A percentile compares a stretch with the other conserved stretches of the same genome.
phyloP scores from a whole-genome alignment of 257 asterid genomes.

The Hygrophila difformis region DNA sequence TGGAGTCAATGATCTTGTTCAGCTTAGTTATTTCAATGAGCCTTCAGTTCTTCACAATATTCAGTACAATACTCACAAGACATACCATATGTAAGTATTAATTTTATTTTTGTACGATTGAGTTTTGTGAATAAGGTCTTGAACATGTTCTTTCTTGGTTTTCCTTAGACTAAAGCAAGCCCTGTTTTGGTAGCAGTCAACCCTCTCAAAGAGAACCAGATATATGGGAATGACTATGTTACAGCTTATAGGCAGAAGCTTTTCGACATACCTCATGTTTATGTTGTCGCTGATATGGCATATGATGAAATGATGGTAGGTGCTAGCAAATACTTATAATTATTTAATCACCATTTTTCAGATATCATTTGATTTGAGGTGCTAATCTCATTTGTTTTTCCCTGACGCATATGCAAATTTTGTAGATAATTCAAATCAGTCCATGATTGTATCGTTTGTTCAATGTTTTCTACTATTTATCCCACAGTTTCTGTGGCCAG shows the following conservation, averaged over 20 bases:
- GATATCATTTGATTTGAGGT: slow-evolving; percentile 10
- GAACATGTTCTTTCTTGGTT: slow-evolving; percentile 17
- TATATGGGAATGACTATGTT: slow-evolving; percentile 52
- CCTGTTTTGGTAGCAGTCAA: slow-evolving; percentile 78
- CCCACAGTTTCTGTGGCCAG: slow-evolving; percentile 14
- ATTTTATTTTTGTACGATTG: not conserved
- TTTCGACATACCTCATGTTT: slow-evolving; percentile 83
- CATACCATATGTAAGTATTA: slow-evolving; percentile 58
- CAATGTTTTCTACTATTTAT: slow-evolving; percentile 6
- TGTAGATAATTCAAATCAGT: slow-evolving; percentile 79
- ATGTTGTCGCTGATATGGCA: slow-evolving; percentile 66
- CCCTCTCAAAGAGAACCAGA: slow-evolving; percentile 72
- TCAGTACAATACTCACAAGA: slow-evolving; percentile 50
- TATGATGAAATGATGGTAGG: slow-evolving; percentile 79
- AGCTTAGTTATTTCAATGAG: slow-evolving; percentile 82
- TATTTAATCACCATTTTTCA: slow-evolving; percentile 1
- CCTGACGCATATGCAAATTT: slow-evolving; percentile 19
- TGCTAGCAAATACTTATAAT: slow-evolving; percentile 19
- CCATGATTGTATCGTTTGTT: slow-evolving; percentile 81
- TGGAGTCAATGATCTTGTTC: slow-evolving; percentile 85
- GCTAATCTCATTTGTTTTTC: slow-evolving; percentile 17
- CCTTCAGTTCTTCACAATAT: slow-evolving; percentile 92
- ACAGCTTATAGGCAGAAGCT: slow-evolving; percentile 65
- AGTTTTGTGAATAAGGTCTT: slow-evolving; percentile 15
- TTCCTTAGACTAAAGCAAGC: slow-evolving; percentile 85